Evolutionary conservation across 2,329 filamentous ascomycete genomes (phyloP).

Genomic region (Alternaria gaisen): DNA sequence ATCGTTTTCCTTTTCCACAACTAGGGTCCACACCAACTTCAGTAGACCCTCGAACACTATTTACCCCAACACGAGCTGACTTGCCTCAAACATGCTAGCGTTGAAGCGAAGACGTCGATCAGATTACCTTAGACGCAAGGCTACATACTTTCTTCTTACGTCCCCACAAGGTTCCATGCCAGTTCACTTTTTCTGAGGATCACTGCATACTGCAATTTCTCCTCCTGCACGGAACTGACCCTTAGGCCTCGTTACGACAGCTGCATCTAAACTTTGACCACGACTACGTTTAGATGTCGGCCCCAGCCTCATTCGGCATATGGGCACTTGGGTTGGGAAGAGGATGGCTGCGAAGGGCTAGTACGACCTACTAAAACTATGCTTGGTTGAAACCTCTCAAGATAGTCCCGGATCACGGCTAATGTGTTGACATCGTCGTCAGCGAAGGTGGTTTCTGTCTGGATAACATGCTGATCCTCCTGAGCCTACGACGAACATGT

Average conservation of each 20-base stretch:
- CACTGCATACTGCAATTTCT: slow-evolving; percentile 1
- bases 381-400: background rate
- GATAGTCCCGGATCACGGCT: background rate
- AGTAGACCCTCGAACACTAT: slow-evolving; percentile 1
- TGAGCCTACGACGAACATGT: background rate
- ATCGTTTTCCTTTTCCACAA: background rate
- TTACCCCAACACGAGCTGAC: background rate
- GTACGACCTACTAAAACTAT: background rate
- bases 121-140: background rate
- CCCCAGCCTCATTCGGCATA: background rate
- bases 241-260: background rate
- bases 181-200: background rate
- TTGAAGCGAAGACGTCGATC: background rate
- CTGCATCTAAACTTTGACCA: background rate
- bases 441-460: background rate
- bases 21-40: slow-evolving; percentile 2
- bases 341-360: background rate
- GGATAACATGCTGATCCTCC: background rate
- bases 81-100: background rate
- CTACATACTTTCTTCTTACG: background rate
- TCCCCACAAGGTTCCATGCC: background rate
- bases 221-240: background rate
- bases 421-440: background rate
- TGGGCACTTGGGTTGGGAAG: background rate
- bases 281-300: background rate